Base-by-base conservation (phyloP, 257 asterid species). In the Nyctanthes arbortristis region DNA sequence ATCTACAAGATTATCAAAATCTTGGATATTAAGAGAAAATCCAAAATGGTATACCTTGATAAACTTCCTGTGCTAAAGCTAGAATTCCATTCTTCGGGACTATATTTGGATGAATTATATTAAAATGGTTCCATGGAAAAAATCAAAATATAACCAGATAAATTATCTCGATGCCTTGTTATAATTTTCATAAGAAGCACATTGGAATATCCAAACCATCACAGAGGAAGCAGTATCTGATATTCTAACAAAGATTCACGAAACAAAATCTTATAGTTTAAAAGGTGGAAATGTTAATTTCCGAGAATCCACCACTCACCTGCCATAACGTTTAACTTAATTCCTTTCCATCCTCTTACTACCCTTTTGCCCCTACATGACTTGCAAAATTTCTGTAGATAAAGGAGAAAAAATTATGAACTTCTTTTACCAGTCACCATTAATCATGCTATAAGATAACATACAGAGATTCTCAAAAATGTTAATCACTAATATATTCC, bases 311-410 rank as follows among this genome's bases (percentile, higher is more conserved):
- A 54, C 25, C 35, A 27, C 67, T 66, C 77, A 93, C 98, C 98
- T 78, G 98, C 85, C 83, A 82, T 67, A 73, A 90, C 77, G 73
- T 84, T 87, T 74, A 93, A 74, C 73, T 82, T 88, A 83, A 87
- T 91, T 14, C 93, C 77, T 81, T 93, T 90, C 14, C 82, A 59
- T 68, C 98, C 98, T 82, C 75, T 83, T 70, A 83, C 65, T 32
- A 90, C 90, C 34, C 96, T 85, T 61, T 78, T 82, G 49, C 98
- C 98, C 78, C 77, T 83, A 88, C 98, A 93, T 60, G 96, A 78
- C 83, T 85, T 88, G 91, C 98, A 93, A 76, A 84, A 75, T 79
- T 78, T 82, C 98, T 93, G 86, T 67, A 45, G 37, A 18, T 47
- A 43, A 60, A 45, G 8, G 8, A 34, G 5, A 34, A 34, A 34